Evolutionary conservation across 2,329 filamentous ascomycete genomes (phyloP).

Genomic region (Penicillium hordei): DNA sequence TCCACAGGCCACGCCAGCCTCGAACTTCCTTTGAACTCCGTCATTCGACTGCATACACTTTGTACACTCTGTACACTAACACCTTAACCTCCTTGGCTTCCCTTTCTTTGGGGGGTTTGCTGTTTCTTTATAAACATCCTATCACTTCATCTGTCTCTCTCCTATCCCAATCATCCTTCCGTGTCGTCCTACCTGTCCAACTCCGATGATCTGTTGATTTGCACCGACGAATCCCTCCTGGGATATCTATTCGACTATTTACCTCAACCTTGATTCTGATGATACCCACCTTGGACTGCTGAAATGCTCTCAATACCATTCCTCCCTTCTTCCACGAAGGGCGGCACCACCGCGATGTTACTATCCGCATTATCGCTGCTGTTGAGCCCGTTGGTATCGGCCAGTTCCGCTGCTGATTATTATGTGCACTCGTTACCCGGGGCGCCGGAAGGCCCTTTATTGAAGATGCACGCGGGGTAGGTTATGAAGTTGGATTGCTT

Average conservation of each 20-base stretch:
- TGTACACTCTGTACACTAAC: neutral
- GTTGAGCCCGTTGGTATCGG: conserved; percentile 26
- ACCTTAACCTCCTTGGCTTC: neutral
- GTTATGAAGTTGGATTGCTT: conserved; percentile 31
- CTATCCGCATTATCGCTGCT: conserved; percentile 31
- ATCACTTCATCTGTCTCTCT: neutral
- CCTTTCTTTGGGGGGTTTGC: neutral
- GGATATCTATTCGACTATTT: conserved; percentile 14
- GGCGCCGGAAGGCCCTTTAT: conserved; percentile 70
- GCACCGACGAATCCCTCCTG: conserved; percentile 15
- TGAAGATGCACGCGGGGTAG: conserved; percentile 99
- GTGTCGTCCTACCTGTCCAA: neutral
- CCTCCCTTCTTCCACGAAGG: conserved; percentile 15
- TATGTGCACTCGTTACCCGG: conserved; percentile 85
- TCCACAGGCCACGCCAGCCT: conserved; percentile 19
- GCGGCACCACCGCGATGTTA: conserved; percentile 18
- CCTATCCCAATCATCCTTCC: neutral
- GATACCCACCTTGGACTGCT: neutral
- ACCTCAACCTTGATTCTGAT: conserved; percentile 3
- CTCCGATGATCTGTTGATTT: conserved; percentile 22
- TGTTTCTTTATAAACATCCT: neutral
- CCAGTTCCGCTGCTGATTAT: conserved; percentile 76
- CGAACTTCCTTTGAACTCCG: conserved; percentile 10
- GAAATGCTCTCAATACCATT: conserved; percentile 24
- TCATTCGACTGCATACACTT: conserved; percentile 10